phyloP scores from a whole-genome alignment of 148 eudicot species.

The Gaultheria prostrata region DNA sequence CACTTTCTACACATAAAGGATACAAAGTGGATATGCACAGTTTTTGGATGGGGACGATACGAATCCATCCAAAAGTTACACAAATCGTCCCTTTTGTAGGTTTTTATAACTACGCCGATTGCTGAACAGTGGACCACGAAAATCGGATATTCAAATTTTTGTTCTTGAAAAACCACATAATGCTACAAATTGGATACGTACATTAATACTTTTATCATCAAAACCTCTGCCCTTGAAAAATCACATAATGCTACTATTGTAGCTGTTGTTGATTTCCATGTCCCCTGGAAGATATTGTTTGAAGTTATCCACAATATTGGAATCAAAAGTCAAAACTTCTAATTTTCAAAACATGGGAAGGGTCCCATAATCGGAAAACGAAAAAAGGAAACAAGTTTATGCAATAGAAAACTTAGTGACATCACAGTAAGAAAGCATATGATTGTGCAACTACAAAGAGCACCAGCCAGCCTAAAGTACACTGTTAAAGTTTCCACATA shows the following conservation, averaged over 20 bases:
- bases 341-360: background rate
- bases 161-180: no score
- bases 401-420: background rate
- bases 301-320: background rate
- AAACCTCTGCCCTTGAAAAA: conserved; percentile 91
- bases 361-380: background rate
- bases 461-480: background rate
- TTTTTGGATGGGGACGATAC: no score
- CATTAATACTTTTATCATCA: conserved; percentile 69
- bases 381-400: background rate
- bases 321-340: background rate
- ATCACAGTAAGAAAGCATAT: background rate
- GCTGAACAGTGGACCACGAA: no score
- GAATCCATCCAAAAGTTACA: no score
- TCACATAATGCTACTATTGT: conserved; percentile 63
- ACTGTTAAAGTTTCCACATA: background rate
- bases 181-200: no score
- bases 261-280: conserved; percentile 64
- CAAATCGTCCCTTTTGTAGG: no score
- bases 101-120: no score
- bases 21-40: no score
- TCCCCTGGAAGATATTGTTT: conserved; percentile 30
- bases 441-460: background rate
- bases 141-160: no score
- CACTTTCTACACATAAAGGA: no score